Conservation (phyloP, 1,284 basidiomycete species). For the Marasmius oreades region DNA sequence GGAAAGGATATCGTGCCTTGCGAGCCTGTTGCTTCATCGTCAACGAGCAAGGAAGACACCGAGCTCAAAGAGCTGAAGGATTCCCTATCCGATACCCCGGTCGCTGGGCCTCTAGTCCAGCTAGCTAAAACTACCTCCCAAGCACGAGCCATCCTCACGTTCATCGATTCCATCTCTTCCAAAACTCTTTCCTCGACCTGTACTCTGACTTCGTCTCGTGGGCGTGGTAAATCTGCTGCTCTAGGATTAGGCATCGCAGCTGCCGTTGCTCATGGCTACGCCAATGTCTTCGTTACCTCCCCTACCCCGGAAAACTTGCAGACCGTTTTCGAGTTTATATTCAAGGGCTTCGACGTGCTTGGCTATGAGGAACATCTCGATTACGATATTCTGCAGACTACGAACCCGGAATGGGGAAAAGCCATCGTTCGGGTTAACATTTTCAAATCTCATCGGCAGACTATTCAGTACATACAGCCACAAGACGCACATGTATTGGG, state of each 20-base stretch:
- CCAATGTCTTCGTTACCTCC: slow-evolving; percentile 98
- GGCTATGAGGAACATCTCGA: slow-evolving; percentile 98
- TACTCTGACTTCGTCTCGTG: slow-evolving; percentile 91
- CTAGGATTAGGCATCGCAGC: slow-evolving; percentile 93
- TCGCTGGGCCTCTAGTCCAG: slow-evolving; percentile 86
- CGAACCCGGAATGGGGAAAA: slow-evolving; percentile 92
- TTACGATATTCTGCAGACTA: slow-evolving; percentile 94
- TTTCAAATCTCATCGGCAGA: slow-evolving; percentile 86
- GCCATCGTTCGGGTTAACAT: slow-evolving; percentile 96
- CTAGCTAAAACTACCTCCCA: slow-evolving; percentile 95
- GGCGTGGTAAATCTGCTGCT: slow-evolving; percentile 96
- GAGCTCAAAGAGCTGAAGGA: slow-evolving; percentile 85
- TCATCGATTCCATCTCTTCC: slow-evolving; percentile 88
- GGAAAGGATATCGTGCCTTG: slow-evolving; percentile 88
- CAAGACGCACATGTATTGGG: slow-evolving; percentile 96
- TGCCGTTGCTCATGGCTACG: slow-evolving; percentile 92
- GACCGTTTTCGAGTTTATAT: slow-evolving; percentile 97
- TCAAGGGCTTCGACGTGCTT: slow-evolving; percentile 93
- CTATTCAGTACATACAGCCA: slow-evolving; percentile 98
- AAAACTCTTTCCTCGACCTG: slow-evolving; percentile 95
- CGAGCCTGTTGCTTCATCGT: slow-evolving; percentile 39
- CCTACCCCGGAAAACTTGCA: slow-evolving; percentile 97
- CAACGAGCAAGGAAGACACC: slow-evolving; percentile 50
- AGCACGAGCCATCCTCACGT: slow-evolving; percentile 87
- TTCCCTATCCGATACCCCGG: slow-evolving; percentile 80